Evolutionary conservation across 1,284 basidiomycete genomes (phyloP), one percentile per base, ranked within the genome.

Genomic region (Heliocybe sulcata): DNA sequence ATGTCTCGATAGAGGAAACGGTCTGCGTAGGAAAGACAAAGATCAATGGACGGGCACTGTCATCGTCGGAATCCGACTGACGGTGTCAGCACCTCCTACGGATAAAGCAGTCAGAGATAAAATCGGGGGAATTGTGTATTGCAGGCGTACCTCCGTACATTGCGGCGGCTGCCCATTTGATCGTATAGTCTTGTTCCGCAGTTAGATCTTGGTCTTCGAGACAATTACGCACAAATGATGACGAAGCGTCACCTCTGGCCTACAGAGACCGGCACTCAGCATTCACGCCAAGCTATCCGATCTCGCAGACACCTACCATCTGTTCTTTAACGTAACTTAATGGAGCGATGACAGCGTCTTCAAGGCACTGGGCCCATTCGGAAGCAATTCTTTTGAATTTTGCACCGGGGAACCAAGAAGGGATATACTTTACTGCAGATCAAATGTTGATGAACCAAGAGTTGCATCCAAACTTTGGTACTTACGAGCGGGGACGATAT

Each of bases 81-180:
- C 49, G 3, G 49, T 51, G 25, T 51, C 49, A 11, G 49, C n/a
- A 25, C 23, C 49, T 45, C 42, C 42, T 45, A n/a, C 19, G 33
- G 29, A 20, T n/a, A 3, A 19, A 45, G 16, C 4, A 16, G 4
- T 45, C 42, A 6, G 4, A 4, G 12, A 31, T 31, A 12, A 6
- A 31, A 4, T 6, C 29, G 6, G 42, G 4, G 42, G 42, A 25
- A 16, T 45, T 45, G 42, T 45, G 4, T 45, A 19, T 38, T 19
- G 35, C 12, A 38, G 11, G 19, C n/a, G 16, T 45, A 38, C 58
- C 58, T 19, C 56, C 58, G 27, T 59, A 59, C 23, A 59, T 54
- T 23, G 56, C 54, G 3, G 52, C 54, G 38, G 58, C 56, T 22
- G 58, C 54, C 56, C 56, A 59, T 33, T 59, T 59, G 45, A 58